Evolutionary conservation across 345 rosid species (phyloP), one percentile per base, ranked within the genome.

Genomic region (Euclidium syriacum): DNA sequence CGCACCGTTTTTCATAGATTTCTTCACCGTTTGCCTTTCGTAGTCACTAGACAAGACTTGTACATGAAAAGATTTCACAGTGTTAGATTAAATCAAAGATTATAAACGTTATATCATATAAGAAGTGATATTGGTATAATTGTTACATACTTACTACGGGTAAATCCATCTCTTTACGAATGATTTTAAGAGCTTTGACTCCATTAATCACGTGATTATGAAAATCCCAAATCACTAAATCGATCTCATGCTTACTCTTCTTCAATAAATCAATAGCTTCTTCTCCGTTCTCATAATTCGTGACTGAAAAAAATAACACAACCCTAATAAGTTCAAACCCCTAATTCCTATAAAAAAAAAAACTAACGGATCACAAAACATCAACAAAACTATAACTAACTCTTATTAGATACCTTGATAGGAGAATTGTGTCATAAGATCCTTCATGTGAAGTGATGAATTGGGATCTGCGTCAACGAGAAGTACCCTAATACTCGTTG

Each of bases 201-300:
- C 25, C 74, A 62, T 52, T 46, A 29, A 60, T 52, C 11, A 41
- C 32, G 2, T 46, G 54, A 40, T 60, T 32, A 43, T 69, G 48
- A 38, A 43, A 53, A 53, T 70, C 74, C 74, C 68, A 70, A 42
- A 70, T 16, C 30, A 70, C 68, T 10, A 70, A 22, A 35, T 61
- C 74, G 7, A 62, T 15, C 56, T 52, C 62, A 25, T 61, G 55
- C 48, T 61, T 70, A 9, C 16, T 52, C 56, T 2, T 70, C 49
- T 4, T 27, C 25, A 70, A 25, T 33, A 52, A 61, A 35, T 24
- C n/a, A 1, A 62, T 33, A 1, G 68, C 68, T 6, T 53, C 68
- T 15, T 53, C 68, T 46, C 62, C 74, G 8, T 39, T 52, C 1
- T 19, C 17, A 14, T 15, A 62, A 2, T 2, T 22, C 15, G 43